These are phyloP conservation scores for Colletotrichum somersetense DNA, from an alignment of 2,329 filamentous ascomycete species.

Conservation along the genomic window DNA sequence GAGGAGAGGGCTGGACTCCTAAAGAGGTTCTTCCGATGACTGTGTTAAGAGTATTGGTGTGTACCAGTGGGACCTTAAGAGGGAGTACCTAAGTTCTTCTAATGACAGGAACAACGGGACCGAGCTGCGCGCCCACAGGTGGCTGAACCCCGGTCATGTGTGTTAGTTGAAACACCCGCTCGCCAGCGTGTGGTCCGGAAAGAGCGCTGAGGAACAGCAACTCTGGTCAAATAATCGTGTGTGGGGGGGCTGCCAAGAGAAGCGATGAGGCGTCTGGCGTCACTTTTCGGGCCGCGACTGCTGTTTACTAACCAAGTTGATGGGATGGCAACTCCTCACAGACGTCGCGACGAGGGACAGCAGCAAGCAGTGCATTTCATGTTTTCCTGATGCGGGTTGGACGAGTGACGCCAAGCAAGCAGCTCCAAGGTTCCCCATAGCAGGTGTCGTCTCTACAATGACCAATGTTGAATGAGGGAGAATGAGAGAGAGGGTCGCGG, in stretches of 20 bases:
- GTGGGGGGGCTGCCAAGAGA: not conserved
- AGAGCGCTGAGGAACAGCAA: conserved; percentile 18
- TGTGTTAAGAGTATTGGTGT: too few relatives aligned
- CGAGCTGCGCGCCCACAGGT: conserved; percentile 6
- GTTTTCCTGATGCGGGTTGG: not conserved
- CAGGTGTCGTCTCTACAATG: conserved; percentile 14
- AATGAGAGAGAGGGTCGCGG: not conserved
- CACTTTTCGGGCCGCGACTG: not conserved
- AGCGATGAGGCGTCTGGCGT: not conserved
- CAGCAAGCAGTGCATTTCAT: not conserved
- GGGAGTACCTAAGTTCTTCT: not conserved
- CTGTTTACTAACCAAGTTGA: not conserved
- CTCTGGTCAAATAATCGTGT: not conserved
- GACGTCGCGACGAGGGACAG: not conserved
- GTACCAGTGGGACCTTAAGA: too few relatives aligned
- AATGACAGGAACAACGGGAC: conserved; percentile 29
- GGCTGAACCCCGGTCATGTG: conserved; percentile 1
- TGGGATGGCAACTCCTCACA: not conserved
- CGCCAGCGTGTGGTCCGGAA: conserved; percentile 2
- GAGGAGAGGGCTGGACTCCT: not conserved
- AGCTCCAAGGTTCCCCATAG: too few relatives aligned
- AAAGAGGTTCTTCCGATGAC: conserved; percentile 7
- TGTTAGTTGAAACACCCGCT: conserved; percentile 23
- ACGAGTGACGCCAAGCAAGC: not conserved
- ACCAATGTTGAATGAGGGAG: not conserved